Base-by-base conservation (phyloP, 2,329 filamentous ascomycete genomes). In the Berkeleyomyces rouxiae region DNA sequence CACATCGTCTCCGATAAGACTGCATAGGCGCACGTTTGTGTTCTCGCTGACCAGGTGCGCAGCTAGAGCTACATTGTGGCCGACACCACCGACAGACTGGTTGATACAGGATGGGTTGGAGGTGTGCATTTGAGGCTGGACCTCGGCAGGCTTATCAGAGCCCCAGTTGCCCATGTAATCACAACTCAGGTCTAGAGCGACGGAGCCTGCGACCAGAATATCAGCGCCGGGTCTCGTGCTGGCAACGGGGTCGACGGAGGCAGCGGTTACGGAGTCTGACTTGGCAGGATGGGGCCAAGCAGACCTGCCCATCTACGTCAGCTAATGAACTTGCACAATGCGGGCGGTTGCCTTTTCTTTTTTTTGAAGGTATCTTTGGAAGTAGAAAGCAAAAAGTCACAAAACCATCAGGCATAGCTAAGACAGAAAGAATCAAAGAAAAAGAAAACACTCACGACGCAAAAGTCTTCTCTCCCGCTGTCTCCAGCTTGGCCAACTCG, bases 81-180 rank as follows among this genome's bases (percentile, higher is more conserved):
- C 93, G 6, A 97, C 93, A 5, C 93, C 93, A 10, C 93, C 93
- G 6, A 96, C 81, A 0, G 87, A 88, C 70, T 95, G 90, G 43
- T 76, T 83, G 67, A 96, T 95, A 11, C 78, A 76, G 64, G 90
- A 84, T 58, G 88, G 88, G 69, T 97, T 97, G 0, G 92, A 97
- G 0, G 90, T 96, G 65, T 91, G 82, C 44, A 85, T 76, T 59
- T 79, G 75, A 4, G 84, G 79, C 3, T 73, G 71, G 4, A 61
- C 63, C 31, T 71, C 67, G 7, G 68, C 69, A 2, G 69, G 63
- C 46, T 67, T 70, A 47, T 68, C 61, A 23, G 67, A 65, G 13
- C 67, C 65, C 61, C 58, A 63, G 42, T 44, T 42, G 4, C 65
- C 61, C 6, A 69, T 60, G 67, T 86, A 93, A 71, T 96, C 87